phyloP scores from a whole-genome alignment of 2,329 filamentous ascomycete genomes.

The Lecanicillium sp. region DNA sequence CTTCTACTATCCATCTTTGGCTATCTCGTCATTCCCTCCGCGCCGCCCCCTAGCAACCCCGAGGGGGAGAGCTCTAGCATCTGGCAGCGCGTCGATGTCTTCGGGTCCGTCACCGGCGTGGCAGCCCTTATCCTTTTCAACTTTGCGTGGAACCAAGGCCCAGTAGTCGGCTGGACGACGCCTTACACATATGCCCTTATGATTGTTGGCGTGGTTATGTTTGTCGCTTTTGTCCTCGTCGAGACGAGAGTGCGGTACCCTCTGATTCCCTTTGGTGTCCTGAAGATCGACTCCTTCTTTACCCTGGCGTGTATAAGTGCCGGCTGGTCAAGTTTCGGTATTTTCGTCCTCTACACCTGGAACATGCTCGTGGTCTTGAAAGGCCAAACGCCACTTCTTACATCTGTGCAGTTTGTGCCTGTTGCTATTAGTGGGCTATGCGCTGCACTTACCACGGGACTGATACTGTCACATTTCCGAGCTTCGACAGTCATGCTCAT shows the following conservation, averaged over 20 bases:
- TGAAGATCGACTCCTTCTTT: slow-evolving; percentile 36
- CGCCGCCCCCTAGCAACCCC: slow-evolving; percentile 14
- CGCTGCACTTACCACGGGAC: slow-evolving; percentile 32
- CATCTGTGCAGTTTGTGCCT: slow-evolving; percentile 30
- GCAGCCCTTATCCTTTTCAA: slow-evolving; percentile 49
- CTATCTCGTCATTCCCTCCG: slow-evolving; percentile 10
- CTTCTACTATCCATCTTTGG: slow-evolving; percentile 18
- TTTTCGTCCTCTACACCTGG: slow-evolving; percentile 39
- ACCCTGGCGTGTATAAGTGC: slow-evolving; percentile 41
- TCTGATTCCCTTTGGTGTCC: slow-evolving; percentile 44
- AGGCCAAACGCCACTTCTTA: slow-evolving; percentile 30
- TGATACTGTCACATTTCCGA: slow-evolving; percentile 20
- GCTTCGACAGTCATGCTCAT: slow-evolving; percentile 30
- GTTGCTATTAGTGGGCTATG: slow-evolving; percentile 29
- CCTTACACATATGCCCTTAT: slow-evolving; percentile 46
- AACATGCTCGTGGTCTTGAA: slow-evolving; percentile 34
- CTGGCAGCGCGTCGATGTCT: slow-evolving; percentile 22
- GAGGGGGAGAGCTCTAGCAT: slow-evolving; percentile 6
- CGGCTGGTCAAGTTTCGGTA: slow-evolving; percentile 42
- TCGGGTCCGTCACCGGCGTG: slow-evolving; percentile 33
- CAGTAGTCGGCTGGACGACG: slow-evolving; percentile 45
- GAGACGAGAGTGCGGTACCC: slow-evolving; percentile 38
- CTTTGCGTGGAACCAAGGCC: slow-evolving; percentile 56
- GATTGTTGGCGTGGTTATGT: slow-evolving; percentile 44
- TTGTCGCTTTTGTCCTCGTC: slow-evolving; percentile 44